A percentile compares a stretch with the other conserved stretches of the same genome.
phyloP scores from a whole-genome alignment of 345 rosid genomes.

The Laguncularia racemosa region DNA sequence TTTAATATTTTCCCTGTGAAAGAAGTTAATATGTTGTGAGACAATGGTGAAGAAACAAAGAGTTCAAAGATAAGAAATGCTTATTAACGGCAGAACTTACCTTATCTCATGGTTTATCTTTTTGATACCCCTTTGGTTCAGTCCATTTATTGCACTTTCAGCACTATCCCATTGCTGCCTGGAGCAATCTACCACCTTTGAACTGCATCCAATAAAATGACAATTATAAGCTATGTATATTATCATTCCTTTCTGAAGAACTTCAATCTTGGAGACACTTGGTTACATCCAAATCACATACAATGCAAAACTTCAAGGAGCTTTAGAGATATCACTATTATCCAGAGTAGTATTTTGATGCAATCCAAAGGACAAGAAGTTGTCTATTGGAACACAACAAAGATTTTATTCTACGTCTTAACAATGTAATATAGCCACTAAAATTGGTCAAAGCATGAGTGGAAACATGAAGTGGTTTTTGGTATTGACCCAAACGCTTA shows the following conservation, averaged over 20 bases:
- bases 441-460: too few species aligned
- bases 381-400: too few species aligned
- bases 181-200: conserved; percentile 34
- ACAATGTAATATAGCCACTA: too few species aligned
- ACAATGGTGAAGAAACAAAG: background rate
- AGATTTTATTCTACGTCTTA: too few species aligned
- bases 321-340: too few species aligned
- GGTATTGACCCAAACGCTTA: conserved; percentile 11
- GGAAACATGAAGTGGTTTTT: too few species aligned
- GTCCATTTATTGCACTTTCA: conserved; percentile 20
- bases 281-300: too few species aligned
- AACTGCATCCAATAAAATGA: conserved; percentile 38
- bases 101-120: conserved; percentile 27
- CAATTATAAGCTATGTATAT: background rate
- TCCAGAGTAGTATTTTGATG: too few species aligned
- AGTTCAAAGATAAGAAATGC: background rate
- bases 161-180: conserved; percentile 50
- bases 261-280: too few species aligned
- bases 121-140: conserved; percentile 20
- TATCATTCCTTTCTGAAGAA: too few species aligned
- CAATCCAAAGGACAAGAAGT: too few species aligned
- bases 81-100: conserved; percentile 16
- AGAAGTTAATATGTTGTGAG: background rate
- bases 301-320: too few species aligned
- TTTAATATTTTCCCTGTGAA: conserved; percentile 38